Percentiles rank a stretch among this genome's conserved stretches.
phyloP scores from a whole-genome alignment of 2,329 filamentous ascomycete genomes.

The Coniella lustricola region DNA sequence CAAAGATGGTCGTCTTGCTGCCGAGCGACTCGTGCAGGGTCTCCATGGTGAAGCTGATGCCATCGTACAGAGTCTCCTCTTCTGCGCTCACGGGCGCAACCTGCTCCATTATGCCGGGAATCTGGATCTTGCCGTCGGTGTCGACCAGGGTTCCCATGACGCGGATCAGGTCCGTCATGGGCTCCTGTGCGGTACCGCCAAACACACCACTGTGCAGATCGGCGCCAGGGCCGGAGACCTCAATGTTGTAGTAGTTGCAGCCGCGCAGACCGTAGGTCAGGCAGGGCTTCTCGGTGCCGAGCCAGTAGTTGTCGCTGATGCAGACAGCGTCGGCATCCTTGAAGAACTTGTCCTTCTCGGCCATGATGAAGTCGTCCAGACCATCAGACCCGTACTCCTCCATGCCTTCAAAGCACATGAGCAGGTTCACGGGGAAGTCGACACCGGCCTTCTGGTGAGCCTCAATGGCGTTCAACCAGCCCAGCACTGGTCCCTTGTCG shows the following conservation, averaged over 20 bases:
- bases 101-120: conserved; percentile 89
- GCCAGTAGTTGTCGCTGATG: conserved; percentile 99
- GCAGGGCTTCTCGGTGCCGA: conserved; percentile 97
- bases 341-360: conserved; percentile 90
- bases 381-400: conserved; percentile 98
- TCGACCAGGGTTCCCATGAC: conserved; percentile 82
- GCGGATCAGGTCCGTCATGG: conserved; percentile 90
- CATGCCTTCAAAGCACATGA: conserved; percentile 99
- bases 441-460: conserved; percentile 92
- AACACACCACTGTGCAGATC: conserved; percentile 97
- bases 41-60: conserved; percentile 93
- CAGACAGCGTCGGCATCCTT: conserved; percentile 93
- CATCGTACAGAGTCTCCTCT: conserved; percentile 79
- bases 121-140: conserved; percentile 83
- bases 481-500: conserved; percentile 94
- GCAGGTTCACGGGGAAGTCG: conserved; percentile 92
- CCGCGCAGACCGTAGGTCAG: conserved; percentile 94
- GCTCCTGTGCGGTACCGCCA: conserved; percentile 91
- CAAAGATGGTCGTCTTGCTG: conserved; percentile 77
- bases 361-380: conserved; percentile 86
- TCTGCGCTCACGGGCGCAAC: conserved; percentile 83
- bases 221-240: conserved; percentile 82
- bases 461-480: conserved; percentile 97
- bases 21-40: conserved; percentile 89
- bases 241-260: conserved; percentile 95